These are phyloP conservation scores for Rhizopogon roseolus DNA, from an alignment of 768 basidiomycete species.

Conservation along the genomic window DNA sequence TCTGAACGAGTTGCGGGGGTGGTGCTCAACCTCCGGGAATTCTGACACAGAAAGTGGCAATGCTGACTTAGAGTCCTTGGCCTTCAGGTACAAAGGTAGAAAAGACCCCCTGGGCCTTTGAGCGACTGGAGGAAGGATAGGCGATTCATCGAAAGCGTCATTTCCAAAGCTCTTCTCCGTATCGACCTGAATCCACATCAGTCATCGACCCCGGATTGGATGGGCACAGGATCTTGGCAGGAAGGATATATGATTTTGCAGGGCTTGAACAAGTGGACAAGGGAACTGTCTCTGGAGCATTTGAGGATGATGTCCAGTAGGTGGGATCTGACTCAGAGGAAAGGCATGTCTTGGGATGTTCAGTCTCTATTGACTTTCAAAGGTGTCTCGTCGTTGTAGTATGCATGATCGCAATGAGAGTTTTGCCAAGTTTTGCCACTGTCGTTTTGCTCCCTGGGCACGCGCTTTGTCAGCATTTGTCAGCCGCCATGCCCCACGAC, in stretches of 20 bases:
- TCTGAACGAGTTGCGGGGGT: constrained; percentile 9
- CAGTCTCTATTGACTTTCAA: no score
- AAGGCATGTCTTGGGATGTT: no score
- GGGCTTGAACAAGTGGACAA: constrained; percentile 24
- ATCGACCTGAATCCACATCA: constrained; percentile 23
- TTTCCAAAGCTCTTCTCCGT: constrained; percentile 19
- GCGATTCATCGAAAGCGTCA: constrained; percentile 17
- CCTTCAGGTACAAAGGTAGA: constrained; percentile 1
- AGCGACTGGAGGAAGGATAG: constrained; percentile 2
- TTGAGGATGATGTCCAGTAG: no score
- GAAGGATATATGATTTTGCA: no score
- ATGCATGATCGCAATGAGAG: no score
- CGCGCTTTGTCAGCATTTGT: no score
- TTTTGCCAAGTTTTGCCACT: no score
- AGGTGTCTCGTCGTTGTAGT: no score
- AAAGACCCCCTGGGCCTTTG: neutral
- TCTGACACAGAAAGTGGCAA: constrained; percentile 1
- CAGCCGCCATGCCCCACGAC: constrained; percentile 39
- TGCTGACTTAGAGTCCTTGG: neutral
- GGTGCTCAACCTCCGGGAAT: neutral
- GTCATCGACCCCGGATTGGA: no score
- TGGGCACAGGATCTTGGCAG: constrained; percentile 56
- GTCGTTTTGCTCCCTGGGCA: no score
- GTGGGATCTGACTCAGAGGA: no score
- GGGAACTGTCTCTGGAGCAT: no score